phyloP scores from a whole-genome alignment of 345 rosid species.

The Rubroshorea leprosula region DNA sequence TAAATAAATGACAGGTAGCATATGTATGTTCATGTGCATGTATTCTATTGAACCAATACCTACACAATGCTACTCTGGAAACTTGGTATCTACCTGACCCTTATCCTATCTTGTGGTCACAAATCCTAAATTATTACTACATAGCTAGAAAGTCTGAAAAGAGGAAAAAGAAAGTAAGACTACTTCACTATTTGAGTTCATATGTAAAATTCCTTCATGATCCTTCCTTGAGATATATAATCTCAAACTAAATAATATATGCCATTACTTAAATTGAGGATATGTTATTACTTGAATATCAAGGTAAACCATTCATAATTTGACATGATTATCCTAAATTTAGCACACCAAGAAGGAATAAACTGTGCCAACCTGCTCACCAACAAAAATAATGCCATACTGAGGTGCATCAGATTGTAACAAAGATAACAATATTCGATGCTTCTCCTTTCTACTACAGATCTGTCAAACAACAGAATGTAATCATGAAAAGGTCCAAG shows the following conservation, averaged over 20 bases:
- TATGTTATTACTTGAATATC: no score
- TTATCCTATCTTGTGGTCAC: background rate
- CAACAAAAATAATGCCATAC: constrained; percentile 73
- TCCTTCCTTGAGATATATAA: background rate
- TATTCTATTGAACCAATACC: no score
- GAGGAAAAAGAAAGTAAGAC: no score
- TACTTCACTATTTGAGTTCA: no score
- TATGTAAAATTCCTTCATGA: no score
- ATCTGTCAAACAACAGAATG: constrained; percentile 34
- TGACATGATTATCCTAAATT: background rate
- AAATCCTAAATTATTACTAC: background rate
- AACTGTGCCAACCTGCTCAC: constrained; percentile 62
- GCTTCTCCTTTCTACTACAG: constrained; percentile 45
- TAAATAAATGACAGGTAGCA: no score
- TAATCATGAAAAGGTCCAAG: background rate
- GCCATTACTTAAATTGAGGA: no score
- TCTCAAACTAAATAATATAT: background rate
- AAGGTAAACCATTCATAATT: constrained; percentile 6
- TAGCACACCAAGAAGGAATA: constrained; percentile 6
- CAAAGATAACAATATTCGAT: constrained; percentile 49
- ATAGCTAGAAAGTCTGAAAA: background rate
- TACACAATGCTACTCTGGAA: background rate
- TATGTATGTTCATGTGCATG: no score
- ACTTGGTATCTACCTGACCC: background rate
- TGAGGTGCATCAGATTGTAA: constrained; percentile 56